Percentiles rank a stretch among this genome's conserved stretches.
phyloP scores from a whole-genome alignment of 2,329 filamentous ascomycete genomes.

The Fusarium annulatum region DNA sequence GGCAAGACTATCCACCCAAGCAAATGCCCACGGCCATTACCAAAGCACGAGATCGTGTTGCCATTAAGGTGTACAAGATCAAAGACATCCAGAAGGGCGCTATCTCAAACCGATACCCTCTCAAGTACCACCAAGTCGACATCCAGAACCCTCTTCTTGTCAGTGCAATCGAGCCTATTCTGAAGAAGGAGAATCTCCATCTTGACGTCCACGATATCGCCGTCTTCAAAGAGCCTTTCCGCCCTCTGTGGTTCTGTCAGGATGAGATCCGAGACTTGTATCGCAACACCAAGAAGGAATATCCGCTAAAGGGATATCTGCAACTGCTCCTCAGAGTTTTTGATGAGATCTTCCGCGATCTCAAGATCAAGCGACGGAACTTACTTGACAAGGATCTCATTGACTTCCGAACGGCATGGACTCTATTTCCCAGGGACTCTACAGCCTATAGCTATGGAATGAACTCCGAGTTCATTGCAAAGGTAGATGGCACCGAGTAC shows the following conservation, averaged over 20 bases:
- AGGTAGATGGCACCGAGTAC: conserved; percentile 52
- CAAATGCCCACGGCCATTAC: conserved; percentile 54
- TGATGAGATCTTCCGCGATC: conserved; percentile 57
- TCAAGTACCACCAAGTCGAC: conserved; percentile 55
- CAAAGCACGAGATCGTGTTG: conserved; percentile 52
- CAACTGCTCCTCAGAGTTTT: conserved; percentile 54
- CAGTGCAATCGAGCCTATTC: conserved; percentile 55
- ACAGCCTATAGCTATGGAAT: conserved; percentile 53
- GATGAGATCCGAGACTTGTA: conserved; percentile 54
- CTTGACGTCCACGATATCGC: conserved; percentile 53
- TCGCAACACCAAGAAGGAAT: conserved; percentile 38
- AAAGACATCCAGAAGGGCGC: conserved; percentile 56
- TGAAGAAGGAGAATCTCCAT: conserved; percentile 55
- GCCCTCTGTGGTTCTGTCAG: conserved; percentile 57
- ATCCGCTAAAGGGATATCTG: conserved; percentile 52
- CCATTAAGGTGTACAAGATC: conserved; percentile 60
- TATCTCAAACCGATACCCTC: conserved; percentile 51
- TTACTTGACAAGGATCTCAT: conserved; percentile 54
- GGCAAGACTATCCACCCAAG: conserved; percentile 56
- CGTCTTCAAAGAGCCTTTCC: conserved; percentile 55
- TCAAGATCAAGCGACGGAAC: conserved; percentile 50
- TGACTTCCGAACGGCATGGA: conserved; percentile 57
- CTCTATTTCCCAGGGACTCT: conserved; percentile 55
- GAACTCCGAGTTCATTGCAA: conserved; percentile 56
- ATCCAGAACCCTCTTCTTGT: conserved; percentile 58